A percentile compares a stretch with the other conserved stretches of the same genome.
Conservation (phyloP, 139 green algal species). For the Pseudopediastrum boryanum region DNA sequence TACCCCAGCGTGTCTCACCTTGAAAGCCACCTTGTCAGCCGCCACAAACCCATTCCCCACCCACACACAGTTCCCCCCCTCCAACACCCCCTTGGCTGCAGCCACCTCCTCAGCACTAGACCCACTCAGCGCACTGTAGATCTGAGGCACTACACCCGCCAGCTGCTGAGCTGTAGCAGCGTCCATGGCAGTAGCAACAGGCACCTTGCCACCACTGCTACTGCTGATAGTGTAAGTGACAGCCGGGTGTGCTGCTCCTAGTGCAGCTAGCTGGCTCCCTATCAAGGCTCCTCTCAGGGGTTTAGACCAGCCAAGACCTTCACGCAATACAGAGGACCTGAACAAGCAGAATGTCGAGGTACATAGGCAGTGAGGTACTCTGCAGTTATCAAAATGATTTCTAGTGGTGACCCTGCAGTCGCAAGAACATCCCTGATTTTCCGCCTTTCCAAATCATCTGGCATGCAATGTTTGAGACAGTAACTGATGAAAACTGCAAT, state of each 20-base stretch:
- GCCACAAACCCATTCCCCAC: constrained; percentile 74
- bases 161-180: constrained; percentile 47
- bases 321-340: constrained; percentile 51
- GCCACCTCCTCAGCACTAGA: constrained; percentile 51
- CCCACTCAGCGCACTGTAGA: constrained; percentile 33
- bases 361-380: too few relatives aligned
- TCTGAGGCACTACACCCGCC: constrained; percentile 52
- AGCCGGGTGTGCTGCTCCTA: constrained; percentile 50
- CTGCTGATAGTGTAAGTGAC: too few relatives aligned
- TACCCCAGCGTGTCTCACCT: constrained; percentile 36
- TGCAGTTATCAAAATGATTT: too few relatives aligned
- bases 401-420: too few relatives aligned
- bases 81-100: constrained; percentile 51
- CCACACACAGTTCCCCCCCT: constrained; percentile 64
- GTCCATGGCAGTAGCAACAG: too few relatives aligned
- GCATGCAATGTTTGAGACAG: too few relatives aligned
- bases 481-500: too few relatives aligned
- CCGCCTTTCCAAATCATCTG: too few relatives aligned
- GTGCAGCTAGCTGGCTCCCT: constrained; percentile 57
- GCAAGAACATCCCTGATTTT: too few relatives aligned
- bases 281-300: constrained; percentile 44
- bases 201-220: too few relatives aligned
- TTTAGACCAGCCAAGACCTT: constrained; percentile 58
- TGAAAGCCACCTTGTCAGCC: constrained; percentile 62
- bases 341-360: background rate